Conservation (phyloP, 2,329 filamentous ascomycete genomes). For the Apiospora rasikravindrae region DNA sequence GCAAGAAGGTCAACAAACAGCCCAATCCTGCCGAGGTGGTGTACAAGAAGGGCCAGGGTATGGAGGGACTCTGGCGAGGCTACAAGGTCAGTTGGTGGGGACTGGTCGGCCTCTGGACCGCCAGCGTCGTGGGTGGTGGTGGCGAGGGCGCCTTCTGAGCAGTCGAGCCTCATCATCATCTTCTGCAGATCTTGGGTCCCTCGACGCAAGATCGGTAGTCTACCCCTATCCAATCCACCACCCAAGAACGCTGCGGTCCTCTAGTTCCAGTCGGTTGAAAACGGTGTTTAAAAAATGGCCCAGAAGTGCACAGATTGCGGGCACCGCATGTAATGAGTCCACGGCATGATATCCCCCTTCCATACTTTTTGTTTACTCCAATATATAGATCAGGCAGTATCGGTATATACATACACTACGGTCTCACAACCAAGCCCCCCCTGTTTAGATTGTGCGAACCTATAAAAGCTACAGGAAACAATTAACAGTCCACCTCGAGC, state of each 20-base stretch:
- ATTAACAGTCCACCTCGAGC: too few species aligned
- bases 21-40: conserved; percentile 47
- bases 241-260: neutral
- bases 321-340: conserved; percentile 9
- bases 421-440: neutral
- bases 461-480: neutral
- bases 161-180: neutral
- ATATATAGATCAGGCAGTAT: neutral
- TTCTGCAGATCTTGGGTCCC: too few species aligned
- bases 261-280: neutral
- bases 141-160: conserved; percentile 66
- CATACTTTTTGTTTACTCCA: conserved; percentile 16
- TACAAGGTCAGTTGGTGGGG: conserved; percentile 84
- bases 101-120: conserved; percentile 74
- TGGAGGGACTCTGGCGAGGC: conserved; percentile 72
- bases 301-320: conserved; percentile 13
- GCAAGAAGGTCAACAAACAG: conserved; percentile 41
- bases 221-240: too few species aligned
- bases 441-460: neutral
- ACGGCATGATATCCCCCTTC: conserved; percentile 19
- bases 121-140: conserved; percentile 65
- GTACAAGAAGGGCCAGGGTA: conserved; percentile 67
- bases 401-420: neutral
- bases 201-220: neutral
- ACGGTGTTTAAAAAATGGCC: neutral